Evolutionary conservation across 768 basidiomycete species (phyloP).

Genomic region (Leucocoprinus leucothites): DNA sequence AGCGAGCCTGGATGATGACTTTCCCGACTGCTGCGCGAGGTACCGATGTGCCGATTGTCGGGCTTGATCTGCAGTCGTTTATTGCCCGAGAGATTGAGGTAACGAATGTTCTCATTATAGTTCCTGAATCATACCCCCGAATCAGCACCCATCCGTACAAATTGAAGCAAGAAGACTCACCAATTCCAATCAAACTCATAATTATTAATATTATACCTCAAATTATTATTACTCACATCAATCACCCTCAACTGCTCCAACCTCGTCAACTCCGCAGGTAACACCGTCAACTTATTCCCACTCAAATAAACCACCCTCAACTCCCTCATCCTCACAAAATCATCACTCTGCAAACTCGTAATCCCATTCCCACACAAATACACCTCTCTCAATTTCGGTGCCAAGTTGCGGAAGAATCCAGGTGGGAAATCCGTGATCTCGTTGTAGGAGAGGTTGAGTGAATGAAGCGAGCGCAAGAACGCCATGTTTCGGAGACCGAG

Average conservation of each 20-base stretch:
- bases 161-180: constrained; percentile 39
- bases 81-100: constrained; percentile 97
- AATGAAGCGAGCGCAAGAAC: constrained; percentile 45
- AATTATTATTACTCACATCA: constrained; percentile 89
- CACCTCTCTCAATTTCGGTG: constrained; percentile 68
- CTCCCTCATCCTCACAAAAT: constrained; percentile 66
- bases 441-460: constrained; percentile 94
- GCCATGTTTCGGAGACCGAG: constrained; percentile 41
- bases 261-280: constrained; percentile 88
- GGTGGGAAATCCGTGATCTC: constrained; percentile 86
- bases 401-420: constrained; percentile 67
- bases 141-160: background rate
- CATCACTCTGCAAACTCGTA: constrained; percentile 85
- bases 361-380: constrained; percentile 96
- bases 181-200: constrained; percentile 99
- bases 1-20: constrained; percentile 41
- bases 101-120: constrained; percentile 89
- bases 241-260: constrained; percentile 74
- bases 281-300: constrained; percentile 88
- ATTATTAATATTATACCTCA: constrained; percentile 98
- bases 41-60: constrained; percentile 7
- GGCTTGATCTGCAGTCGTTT: constrained; percentile 90
- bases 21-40: constrained; percentile 46
- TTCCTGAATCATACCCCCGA: constrained; percentile 65
- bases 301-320: constrained; percentile 84